Base-by-base conservation (phyloP, 2,329 filamentous ascomycete species). In the Chrysoporthe austroafricana region DNA sequence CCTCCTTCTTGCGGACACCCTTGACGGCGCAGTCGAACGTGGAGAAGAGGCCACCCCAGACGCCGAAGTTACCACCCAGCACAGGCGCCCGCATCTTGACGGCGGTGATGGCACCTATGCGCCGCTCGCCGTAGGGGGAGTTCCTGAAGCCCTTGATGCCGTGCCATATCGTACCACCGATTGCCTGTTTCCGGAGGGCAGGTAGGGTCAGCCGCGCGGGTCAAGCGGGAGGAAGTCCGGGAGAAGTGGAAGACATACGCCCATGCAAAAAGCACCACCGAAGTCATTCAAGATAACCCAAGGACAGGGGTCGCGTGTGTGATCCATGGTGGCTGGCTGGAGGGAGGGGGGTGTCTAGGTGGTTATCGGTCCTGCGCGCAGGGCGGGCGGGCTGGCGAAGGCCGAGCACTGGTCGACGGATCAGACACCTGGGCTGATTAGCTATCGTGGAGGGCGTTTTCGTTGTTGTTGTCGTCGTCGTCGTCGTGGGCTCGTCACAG, bases 271-370 rank as follows among this genome's bases (percentile, higher is more conserved):
- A 67, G 95, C 96, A 82, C 96, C 96, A 71, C 96, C 96, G 79
- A 98, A 98, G 83, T 99, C 96, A 82, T 94, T 97, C 73, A 98
- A 87, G 72, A 96, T 92, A 77, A 98, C 94, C 90, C 91, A 98
- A 66, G 96, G 96, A 82, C 96, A 98, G 71, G 96, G 96, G 82
- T 98, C 96, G 83, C 96, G 88, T 72, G 92, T 91, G 86, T 98
- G 96, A 89, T 99, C 95, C 91, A 97, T 96, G 36, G 60, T 54
- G 63, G 56, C 32, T 43, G 54, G 32, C 42, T 5, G 14, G 16
- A 39, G 16, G 50, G 26, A 26, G 36, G 42, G 36, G 34, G 42
- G 3, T 32, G 39, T 60, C 7, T 26, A 39, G 39, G 57, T 26
- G 39, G 11, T 26, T 13, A 14, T n/a, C 36, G 3, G n/a, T 39